These are phyloP conservation scores for Phialophora chinensis DNA, from an alignment of 2,329 filamentous ascomycete species.

Conservation along the genomic window DNA sequence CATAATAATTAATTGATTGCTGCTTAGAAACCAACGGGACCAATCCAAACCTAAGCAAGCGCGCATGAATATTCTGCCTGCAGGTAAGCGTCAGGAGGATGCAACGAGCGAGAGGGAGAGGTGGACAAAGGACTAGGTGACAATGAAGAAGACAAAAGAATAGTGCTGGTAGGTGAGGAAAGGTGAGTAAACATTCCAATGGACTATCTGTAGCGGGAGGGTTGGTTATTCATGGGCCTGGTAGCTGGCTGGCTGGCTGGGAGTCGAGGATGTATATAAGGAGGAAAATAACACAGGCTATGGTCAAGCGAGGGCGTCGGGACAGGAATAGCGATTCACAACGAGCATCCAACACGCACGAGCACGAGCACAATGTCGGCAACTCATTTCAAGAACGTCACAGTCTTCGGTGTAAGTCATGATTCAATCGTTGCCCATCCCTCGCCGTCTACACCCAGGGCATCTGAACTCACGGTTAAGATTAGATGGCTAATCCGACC, in stretches of 20 bases:
- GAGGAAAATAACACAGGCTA: neutral
- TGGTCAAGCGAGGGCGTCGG: neutral
- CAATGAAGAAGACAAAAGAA: neutral
- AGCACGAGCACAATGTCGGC: neutral
- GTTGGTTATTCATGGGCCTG: neutral
- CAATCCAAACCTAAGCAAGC: neutral
- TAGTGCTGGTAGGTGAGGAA: neutral
- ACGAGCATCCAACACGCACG: neutral
- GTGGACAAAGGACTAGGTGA: neutral
- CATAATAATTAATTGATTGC: neutral
- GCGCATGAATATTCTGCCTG: neutral
- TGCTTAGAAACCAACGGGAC: neutral
- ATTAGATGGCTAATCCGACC: neutral
- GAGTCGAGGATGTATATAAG: neutral
- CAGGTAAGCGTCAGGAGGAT: too few relatives aligned
- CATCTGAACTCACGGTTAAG: too few relatives aligned
- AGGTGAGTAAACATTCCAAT: neutral
- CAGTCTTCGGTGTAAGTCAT: constrained; percentile 8
- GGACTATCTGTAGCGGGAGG: neutral
- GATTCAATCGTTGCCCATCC: neutral
- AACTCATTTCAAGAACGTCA: constrained; percentile 2
- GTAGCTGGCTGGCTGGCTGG: neutral
- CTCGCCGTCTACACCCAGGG: neutral
- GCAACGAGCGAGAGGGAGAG: neutral
- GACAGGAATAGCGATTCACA: neutral